A percentile compares a stretch with the other conserved stretches of the same genome.
Evolutionary conservation across 805 yeast species (phyloP).

Genomic region (Nakazawaea holstii): DNA sequence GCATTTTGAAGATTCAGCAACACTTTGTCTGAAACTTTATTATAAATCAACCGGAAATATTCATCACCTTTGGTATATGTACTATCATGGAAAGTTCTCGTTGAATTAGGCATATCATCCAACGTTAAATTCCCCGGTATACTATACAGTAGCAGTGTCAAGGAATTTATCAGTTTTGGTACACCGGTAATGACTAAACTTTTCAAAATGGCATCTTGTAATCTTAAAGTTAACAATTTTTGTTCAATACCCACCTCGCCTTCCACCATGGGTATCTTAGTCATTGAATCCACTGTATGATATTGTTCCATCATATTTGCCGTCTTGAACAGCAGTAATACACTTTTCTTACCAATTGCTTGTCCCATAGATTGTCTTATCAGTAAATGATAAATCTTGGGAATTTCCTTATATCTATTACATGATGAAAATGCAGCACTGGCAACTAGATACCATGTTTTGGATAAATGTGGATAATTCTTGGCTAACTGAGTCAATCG

Average conservation of each 20-base stretch:
- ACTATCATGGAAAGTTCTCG: too few relatives aligned
- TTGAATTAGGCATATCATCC: too few relatives aligned
- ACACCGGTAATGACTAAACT: constrained; percentile 76
- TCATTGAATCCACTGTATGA: too few relatives aligned
- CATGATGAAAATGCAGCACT: constrained; percentile 79
- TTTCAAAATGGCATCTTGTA: constrained; percentile 76
- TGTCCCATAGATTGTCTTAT: constrained; percentile 23
- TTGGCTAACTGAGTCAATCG: neutral
- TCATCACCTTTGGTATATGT: too few relatives aligned
- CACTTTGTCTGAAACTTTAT: constrained; percentile 67
- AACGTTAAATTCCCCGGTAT: constrained; percentile 45
- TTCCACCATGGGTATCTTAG: neutral
- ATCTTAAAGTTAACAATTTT: constrained; percentile 29
- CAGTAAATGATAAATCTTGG: constrained; percentile 69
- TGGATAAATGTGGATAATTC: constrained; percentile 10
- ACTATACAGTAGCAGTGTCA: constrained; percentile 54
- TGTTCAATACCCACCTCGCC: neutral
- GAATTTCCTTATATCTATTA: constrained; percentile 78
- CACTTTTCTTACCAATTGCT: too few relatives aligned
- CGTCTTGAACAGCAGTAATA: too few relatives aligned
- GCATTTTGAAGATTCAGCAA: constrained; percentile 62
- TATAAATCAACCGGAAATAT: constrained; percentile 73
- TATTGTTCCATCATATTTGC: too few relatives aligned
- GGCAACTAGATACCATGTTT: constrained; percentile 73
- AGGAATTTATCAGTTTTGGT: constrained; percentile 79